These are phyloP conservation scores for Trichophaea hybrida DNA, from an alignment of 2,329 filamentous ascomycete species.

Conservation along the genomic window DNA sequence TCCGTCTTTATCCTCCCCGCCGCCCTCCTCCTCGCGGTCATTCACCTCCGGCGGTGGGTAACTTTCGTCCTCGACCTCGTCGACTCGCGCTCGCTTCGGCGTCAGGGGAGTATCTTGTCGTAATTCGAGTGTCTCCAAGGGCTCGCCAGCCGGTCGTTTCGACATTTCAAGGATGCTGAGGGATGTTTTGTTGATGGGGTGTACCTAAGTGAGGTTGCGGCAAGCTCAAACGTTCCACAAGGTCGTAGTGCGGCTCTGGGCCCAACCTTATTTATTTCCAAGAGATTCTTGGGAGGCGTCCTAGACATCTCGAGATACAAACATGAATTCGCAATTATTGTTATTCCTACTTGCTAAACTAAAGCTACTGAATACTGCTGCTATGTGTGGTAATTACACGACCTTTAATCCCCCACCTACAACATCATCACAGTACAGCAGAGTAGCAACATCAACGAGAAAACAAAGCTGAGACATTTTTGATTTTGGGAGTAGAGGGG, in stretches of 20 bases:
- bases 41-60: slow-evolving; percentile 11
- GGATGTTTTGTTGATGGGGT: not conserved
- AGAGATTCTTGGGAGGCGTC: no score
- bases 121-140: slow-evolving; percentile 47
- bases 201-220: not conserved
- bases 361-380: not conserved
- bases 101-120: slow-evolving; percentile 32
- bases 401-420: not conserved
- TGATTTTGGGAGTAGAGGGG: not conserved
- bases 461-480: not conserved
- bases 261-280: not conserved
- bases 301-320: no score
- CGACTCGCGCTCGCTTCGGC: slow-evolving; percentile 18
- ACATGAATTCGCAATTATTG: no score
- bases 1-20: slow-evolving; percentile 27
- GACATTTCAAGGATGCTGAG: slow-evolving; percentile 29
- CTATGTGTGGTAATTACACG: not conserved
- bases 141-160: slow-evolving; percentile 47
- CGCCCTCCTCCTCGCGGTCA: slow-evolving; percentile 9
- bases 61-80: slow-evolving; percentile 23
- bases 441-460: not conserved
- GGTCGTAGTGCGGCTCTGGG: not conserved
- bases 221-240: not conserved
- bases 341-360: no score
- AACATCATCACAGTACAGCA: no score